Evolutionary conservation across 208 protist genomes (phyloP).

Genomic region (Hexamita inflata): DNA sequence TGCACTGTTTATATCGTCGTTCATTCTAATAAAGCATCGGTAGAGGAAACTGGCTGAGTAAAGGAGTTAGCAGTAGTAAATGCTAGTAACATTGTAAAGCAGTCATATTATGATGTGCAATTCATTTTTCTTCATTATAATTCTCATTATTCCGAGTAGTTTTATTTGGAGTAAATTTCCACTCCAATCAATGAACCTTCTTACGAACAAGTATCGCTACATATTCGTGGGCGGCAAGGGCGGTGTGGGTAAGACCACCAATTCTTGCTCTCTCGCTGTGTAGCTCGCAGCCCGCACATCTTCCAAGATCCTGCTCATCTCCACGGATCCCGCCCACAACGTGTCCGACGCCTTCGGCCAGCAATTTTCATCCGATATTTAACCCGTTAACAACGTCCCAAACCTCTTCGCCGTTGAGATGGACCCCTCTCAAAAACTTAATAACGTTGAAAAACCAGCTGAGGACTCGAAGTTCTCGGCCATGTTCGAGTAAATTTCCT

Average conservation of each 20-base stretch:
- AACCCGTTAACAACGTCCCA: constrained; percentile 62
- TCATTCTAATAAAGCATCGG: too few species aligned
- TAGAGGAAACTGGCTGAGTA: too few species aligned
- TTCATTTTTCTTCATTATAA: too few species aligned
- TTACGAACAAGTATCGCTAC: constrained; percentile 48
- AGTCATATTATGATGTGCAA: too few species aligned
- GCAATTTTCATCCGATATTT: constrained; percentile 66
- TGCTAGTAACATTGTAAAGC: too few species aligned
- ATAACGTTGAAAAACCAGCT: background rate
- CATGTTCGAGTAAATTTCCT: background rate
- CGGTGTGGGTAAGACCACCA: constrained; percentile 84
- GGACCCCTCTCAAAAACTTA: constrained; percentile 53
- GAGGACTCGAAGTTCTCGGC: background rate
- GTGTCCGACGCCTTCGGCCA: constrained; percentile 87
- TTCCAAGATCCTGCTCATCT: constrained; percentile 76
- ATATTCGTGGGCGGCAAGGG: constrained; percentile 88
- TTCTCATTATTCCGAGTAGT: too few species aligned
- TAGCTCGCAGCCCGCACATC: constrained; percentile 49
- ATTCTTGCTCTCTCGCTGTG: constrained; percentile 67
- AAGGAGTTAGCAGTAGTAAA: too few species aligned
- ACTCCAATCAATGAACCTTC: too few species aligned
- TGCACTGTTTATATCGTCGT: too few species aligned
- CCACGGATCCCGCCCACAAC: constrained; percentile 95
- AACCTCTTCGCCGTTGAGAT: constrained; percentile 85
- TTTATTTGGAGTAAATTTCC: too few species aligned